phyloP scores from a whole-genome alignment of 139 green algal species.

The Penium margaritaceum region DNA sequence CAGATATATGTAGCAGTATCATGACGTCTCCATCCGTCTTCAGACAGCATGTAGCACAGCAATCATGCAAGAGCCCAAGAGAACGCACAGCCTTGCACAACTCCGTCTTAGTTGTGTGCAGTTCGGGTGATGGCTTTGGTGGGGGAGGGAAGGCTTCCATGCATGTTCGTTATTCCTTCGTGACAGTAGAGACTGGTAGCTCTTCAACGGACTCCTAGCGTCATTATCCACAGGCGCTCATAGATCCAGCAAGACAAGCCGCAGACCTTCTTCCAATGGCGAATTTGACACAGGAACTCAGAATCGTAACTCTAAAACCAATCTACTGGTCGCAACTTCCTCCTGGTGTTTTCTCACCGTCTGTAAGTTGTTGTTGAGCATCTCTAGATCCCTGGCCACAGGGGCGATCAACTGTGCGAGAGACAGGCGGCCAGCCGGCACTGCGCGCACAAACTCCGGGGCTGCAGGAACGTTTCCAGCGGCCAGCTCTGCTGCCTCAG shows the following conservation, averaged over 20 bases:
- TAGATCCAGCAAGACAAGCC: background rate
- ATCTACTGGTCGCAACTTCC: background rate
- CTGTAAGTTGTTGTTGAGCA: slow-evolving; percentile 34
- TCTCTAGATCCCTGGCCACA: slow-evolving; percentile 18
- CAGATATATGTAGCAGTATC: too few relatives aligned
- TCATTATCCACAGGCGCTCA: background rate
- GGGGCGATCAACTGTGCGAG: slow-evolving; percentile 13
- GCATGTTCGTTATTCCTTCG: too few relatives aligned
- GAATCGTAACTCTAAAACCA: background rate
- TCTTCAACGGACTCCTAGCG: too few relatives aligned
- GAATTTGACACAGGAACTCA: background rate
- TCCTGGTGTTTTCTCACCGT: background rate
- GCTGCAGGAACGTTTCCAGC: too few relatives aligned
- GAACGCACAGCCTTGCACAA: too few relatives aligned
- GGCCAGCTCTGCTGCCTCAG: too few relatives aligned
- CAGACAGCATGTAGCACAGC: too few relatives aligned
- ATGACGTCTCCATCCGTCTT: too few relatives aligned
- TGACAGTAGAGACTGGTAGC: background rate
- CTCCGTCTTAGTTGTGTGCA: too few relatives aligned
- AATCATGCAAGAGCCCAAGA: too few relatives aligned
- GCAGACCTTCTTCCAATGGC: background rate
- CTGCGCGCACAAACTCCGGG: slow-evolving; percentile 7
- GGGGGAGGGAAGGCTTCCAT: too few relatives aligned
- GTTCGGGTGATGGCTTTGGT: too few relatives aligned
- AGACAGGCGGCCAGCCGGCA: slow-evolving; percentile 14